Evolutionary conservation across 2,329 filamentous ascomycete genomes (phyloP).

Genomic region (Mycosphaerelloides madeirae): DNA sequence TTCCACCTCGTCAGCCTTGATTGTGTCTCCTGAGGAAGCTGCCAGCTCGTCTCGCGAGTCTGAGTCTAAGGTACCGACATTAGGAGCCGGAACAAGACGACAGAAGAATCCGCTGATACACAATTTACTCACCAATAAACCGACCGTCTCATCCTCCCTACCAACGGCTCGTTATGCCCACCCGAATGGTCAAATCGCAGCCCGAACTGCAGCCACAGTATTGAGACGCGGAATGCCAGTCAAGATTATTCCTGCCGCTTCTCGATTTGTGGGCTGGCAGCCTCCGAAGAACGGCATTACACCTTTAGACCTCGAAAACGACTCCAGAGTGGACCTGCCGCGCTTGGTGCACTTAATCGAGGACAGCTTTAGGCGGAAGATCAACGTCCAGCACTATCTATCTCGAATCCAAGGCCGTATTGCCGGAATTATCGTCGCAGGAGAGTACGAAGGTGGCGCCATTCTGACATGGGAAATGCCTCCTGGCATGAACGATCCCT

Average conservation of each 20-base stretch:
- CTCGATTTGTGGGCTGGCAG: constrained; percentile 58
- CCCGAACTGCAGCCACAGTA: constrained; percentile 59
- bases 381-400: constrained; percentile 81
- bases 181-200: constrained; percentile 23
- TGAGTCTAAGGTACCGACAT: constrained; percentile 17
- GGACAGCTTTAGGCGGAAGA: constrained; percentile 80
- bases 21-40: constrained; percentile 81
- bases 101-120: constrained; percentile 85
- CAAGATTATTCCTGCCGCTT: constrained; percentile 71
- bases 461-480: constrained; percentile 92
- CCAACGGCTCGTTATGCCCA: constrained; percentile 61
- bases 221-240: constrained; percentile 89
- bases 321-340: constrained; percentile 75
- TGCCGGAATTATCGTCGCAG: constrained; percentile 89
- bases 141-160: constrained; percentile 84
- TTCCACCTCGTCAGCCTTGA: constrained; percentile 76
- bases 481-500: constrained; percentile 39
- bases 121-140: constrained; percentile 92
- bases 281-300: constrained; percentile 57
- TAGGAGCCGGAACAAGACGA: constrained; percentile 47
- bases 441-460: constrained; percentile 92
- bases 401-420: constrained; percentile 72
- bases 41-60: constrained; percentile 52
- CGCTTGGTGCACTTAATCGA: constrained; percentile 84
- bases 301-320: constrained; percentile 63